phyloP scores from a whole-genome alignment of 2,329 filamentous ascomycete species.

The Cercospora sp. region DNA sequence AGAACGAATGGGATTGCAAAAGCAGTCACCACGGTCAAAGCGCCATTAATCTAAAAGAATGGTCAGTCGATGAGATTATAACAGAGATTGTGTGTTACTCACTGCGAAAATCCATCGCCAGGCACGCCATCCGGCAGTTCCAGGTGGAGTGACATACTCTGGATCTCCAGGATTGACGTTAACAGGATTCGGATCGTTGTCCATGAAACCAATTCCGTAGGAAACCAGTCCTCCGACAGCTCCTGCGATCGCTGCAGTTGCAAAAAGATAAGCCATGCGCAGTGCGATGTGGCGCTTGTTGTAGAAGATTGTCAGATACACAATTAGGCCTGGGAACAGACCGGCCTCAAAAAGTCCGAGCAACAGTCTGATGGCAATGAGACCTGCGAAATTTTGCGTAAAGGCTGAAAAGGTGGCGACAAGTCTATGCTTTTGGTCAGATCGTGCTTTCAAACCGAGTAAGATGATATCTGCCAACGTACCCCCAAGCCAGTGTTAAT shows the following conservation, averaged over 20 bases:
- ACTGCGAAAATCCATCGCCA: slow-evolving; percentile 68
- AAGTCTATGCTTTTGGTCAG: not conserved
- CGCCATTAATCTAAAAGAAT: slow-evolving; percentile 50
- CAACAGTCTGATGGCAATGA: slow-evolving; percentile 18
- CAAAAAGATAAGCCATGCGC: slow-evolving; percentile 71
- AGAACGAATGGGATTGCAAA: slow-evolving; percentile 57
- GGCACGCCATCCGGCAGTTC: slow-evolving; percentile 43
- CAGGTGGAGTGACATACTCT: not conserved
- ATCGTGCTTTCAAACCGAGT: too few species aligned
- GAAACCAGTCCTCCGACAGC: slow-evolving; percentile 71
- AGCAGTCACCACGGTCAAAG: slow-evolving; percentile 56
- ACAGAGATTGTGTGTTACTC: slow-evolving; percentile 29
- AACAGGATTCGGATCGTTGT: slow-evolving; percentile 35
- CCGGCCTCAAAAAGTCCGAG: slow-evolving; percentile 25
- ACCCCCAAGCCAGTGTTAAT: slow-evolving; percentile 17
- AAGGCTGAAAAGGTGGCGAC: slow-evolving; percentile 16
- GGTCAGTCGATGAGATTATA: not conserved
- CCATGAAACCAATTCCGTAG: slow-evolving; percentile 70
- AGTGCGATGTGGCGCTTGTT: slow-evolving; percentile 69
- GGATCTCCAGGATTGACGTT: not conserved
- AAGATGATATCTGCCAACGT: too few species aligned
- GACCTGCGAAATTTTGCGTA: slow-evolving; percentile 12
- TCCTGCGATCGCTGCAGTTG: slow-evolving; percentile 68
- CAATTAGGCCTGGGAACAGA: slow-evolving; percentile 14
- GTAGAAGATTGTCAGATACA: slow-evolving; percentile 73